Conservation (phyloP, 139 green algal genomes). For the Edaphochlamys debaryana region DNA sequence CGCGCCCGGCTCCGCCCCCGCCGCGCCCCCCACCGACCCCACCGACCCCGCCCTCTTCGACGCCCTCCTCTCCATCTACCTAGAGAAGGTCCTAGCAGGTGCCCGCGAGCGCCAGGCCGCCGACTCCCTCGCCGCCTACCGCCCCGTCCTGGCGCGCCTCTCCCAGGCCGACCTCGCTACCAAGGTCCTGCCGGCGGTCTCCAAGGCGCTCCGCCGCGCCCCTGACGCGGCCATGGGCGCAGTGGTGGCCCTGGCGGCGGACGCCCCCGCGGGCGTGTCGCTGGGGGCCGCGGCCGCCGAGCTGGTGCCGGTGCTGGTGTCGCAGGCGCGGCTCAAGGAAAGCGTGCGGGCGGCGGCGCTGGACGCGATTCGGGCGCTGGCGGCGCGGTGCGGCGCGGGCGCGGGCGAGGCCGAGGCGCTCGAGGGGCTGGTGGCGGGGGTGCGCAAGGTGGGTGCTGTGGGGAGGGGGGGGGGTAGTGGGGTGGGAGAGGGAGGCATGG, state of each 20-base stretch:
- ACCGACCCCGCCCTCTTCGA: neutral
- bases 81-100: slow-evolving; percentile 19
- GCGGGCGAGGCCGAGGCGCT: slow-evolving; percentile 49
- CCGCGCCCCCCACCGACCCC: too few relatives aligned
- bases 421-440: slow-evolving; percentile 38
- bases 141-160: slow-evolving; percentile 57
- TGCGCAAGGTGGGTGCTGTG: slow-evolving; percentile 34
- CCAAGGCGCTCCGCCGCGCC: slow-evolving; percentile 72
- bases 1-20: neutral
- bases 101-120: neutral
- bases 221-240: slow-evolving; percentile 74
- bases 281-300: slow-evolving; percentile 60
- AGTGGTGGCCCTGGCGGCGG: slow-evolving; percentile 41
- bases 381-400: slow-evolving; percentile 38
- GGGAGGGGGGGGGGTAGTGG: too few relatives aligned
- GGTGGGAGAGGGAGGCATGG: neutral
- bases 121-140: slow-evolving; percentile 44
- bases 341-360: slow-evolving; percentile 49
- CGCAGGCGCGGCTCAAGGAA: slow-evolving; percentile 55
- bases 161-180: slow-evolving; percentile 58
- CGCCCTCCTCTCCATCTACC: slow-evolving; percentile 26
- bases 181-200: slow-evolving; percentile 68
- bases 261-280: slow-evolving; percentile 47
- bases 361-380: slow-evolving; percentile 58
- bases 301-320: slow-evolving; percentile 68